Conservation (phyloP, 345 rosid genomes). For the Eucalyptus polyanthemos region DNA sequence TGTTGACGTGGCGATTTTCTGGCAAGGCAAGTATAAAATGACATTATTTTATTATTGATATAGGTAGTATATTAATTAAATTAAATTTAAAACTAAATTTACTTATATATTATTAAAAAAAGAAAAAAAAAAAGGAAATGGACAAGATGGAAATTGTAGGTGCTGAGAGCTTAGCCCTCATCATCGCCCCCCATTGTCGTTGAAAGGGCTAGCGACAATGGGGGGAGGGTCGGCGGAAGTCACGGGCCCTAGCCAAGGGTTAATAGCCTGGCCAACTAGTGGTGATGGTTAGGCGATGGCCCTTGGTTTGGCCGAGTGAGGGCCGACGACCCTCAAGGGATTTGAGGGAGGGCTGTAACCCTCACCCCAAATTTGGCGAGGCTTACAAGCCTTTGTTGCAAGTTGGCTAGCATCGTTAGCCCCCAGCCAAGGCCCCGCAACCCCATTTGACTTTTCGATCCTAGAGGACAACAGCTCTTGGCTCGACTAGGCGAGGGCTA, state of each 20-base stretch:
- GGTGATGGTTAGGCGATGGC: fast-evolving
- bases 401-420: too few relatives aligned
- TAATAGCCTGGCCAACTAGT: fast-evolving
- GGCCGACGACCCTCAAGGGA: fast-evolving
- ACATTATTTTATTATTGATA: fast-evolving
- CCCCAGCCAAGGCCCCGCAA: too few relatives aligned
- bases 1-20: fast-evolving
- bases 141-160: fast-evolving
- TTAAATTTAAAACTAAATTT: fast-evolving
- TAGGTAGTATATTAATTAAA: too few relatives aligned
- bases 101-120: fast-evolving
- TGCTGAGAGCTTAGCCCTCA: fast-evolving
- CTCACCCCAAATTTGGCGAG: too few relatives aligned
- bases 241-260: fast-evolving
- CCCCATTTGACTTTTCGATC: too few relatives aligned
- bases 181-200: fast-evolving
- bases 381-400: too few relatives aligned
- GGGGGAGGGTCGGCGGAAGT: fast-evolving
- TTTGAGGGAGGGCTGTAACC: too few relatives aligned
- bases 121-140: fast-evolving
- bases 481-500: too few relatives aligned
- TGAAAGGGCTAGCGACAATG: fast-evolving
- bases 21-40: fast-evolving
- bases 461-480: too few relatives aligned
- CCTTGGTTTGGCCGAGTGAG: fast-evolving